Evolutionary conservation across 345 rosid genomes (phyloP).

Genomic region (Leavenworthia alabamica): DNA sequence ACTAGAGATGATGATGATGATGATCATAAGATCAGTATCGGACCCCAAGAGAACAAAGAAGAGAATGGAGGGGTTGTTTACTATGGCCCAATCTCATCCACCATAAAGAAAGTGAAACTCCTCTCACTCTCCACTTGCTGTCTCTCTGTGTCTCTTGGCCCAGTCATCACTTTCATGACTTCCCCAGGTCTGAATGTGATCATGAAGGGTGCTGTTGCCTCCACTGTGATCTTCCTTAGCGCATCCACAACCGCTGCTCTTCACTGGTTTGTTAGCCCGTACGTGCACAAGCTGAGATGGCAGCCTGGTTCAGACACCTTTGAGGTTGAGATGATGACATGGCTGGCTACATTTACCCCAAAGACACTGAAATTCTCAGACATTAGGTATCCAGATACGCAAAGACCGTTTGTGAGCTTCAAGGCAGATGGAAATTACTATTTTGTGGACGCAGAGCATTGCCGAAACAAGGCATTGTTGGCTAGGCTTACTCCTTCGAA

Average conservation of each 20-base stretch:
- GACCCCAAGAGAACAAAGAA: constrained; percentile 45
- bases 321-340: constrained; percentile 91
- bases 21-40: constrained; percentile 64
- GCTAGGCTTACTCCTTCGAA: constrained; percentile 67
- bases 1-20: constrained; percentile 43
- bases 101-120: constrained; percentile 85
- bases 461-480: constrained; percentile 84
- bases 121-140: constrained; percentile 96
- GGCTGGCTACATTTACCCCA: constrained; percentile 61
- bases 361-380: constrained; percentile 75
- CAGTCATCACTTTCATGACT: constrained; percentile 92
- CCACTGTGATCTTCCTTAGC: constrained; percentile 75
- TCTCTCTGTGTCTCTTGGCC: constrained; percentile 85
- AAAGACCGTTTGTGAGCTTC: constrained; percentile 82
- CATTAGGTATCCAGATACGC: constrained; percentile 62
- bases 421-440: constrained; percentile 72
- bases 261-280: constrained; percentile 95
- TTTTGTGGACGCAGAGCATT: constrained; percentile 69
- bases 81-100: constrained; percentile 77
- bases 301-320: constrained; percentile 85
- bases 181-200: constrained; percentile 71
- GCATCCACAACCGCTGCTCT: constrained; percentile 72
- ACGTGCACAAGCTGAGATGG: constrained; percentile 86
- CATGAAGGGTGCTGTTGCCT: constrained; percentile 85
- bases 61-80: constrained; percentile 48